Conservation (phyloP, 306 rosid genomes). For the Astragalus glycyphyllos region DNA sequence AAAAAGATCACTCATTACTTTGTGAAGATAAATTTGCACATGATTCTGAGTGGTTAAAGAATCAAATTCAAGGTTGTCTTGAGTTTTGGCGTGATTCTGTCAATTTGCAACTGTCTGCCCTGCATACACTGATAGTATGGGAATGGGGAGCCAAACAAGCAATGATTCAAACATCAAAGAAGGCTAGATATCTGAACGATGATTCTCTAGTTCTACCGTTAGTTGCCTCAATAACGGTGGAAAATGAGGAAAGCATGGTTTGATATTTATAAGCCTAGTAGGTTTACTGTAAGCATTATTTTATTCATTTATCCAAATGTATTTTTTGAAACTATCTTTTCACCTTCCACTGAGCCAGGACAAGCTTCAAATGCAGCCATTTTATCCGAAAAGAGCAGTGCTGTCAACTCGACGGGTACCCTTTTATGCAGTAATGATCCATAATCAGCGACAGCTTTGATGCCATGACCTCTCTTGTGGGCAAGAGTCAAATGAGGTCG, state of each 20-base stretch:
- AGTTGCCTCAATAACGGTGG: slow-evolving; percentile 17
- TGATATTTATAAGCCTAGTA: slow-evolving; percentile 4
- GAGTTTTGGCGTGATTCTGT: slow-evolving; percentile 81
- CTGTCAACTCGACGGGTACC: slow-evolving; percentile 72
- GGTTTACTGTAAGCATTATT: slow-evolving; percentile 30
- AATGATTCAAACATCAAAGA: slow-evolving; percentile 43
- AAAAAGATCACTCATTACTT: slow-evolving; percentile 71
- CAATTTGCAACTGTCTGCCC: slow-evolving; percentile 61
- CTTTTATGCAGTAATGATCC: slow-evolving; percentile 61
- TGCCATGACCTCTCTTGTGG: slow-evolving; percentile 92
- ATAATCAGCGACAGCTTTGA: slow-evolving; percentile 80
- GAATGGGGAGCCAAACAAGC: slow-evolving; percentile 22
- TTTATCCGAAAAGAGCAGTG: slow-evolving; percentile 76
- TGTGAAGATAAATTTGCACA: slow-evolving; percentile 74
- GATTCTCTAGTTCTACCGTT: background rate
- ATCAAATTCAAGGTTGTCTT: slow-evolving; percentile 54
- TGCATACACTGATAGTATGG: slow-evolving; percentile 31
- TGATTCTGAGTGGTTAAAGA: slow-evolving; percentile 63
- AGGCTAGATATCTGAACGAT: slow-evolving; percentile 18
- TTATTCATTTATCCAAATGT: slow-evolving; percentile 17
- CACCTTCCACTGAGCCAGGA: slow-evolving; percentile 80
- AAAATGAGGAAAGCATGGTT: background rate
- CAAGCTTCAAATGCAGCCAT: slow-evolving; percentile 84
- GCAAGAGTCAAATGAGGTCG: slow-evolving; percentile 91
- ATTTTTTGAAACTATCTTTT: slow-evolving; percentile 60